These are phyloP conservation scores for Haplosporangium sp. DNA, from an alignment of 371 early-diverging fungal genomes.

Conservation along the genomic window DNA sequence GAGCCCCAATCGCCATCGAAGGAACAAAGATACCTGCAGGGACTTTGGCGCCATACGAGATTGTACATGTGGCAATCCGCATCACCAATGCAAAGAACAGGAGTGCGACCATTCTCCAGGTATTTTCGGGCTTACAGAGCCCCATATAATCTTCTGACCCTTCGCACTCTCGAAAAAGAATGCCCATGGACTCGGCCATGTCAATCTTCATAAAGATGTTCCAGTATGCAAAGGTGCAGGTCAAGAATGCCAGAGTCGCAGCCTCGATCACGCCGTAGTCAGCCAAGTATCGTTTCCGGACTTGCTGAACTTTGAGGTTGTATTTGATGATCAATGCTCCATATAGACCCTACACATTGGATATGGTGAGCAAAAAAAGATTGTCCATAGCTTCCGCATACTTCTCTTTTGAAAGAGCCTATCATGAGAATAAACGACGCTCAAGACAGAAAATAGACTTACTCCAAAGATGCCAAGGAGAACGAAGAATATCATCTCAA, in stretches of 20 bases:
- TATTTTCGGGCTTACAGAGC: constrained; percentile 71
- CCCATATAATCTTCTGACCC: constrained; percentile 66
- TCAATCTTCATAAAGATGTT: constrained; percentile 81
- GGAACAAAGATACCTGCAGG: constrained; percentile 96
- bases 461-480: constrained; percentile 88
- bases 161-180: constrained; percentile 87
- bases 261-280: constrained; percentile 79
- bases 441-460: constrained; percentile 37
- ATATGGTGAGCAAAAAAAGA: constrained; percentile 13
- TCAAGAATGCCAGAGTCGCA: constrained; percentile 74
- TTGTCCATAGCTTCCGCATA: too few species aligned
- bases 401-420: too few species aligned
- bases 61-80: constrained; percentile 72
- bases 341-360: constrained; percentile 75
- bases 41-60: constrained; percentile 82
- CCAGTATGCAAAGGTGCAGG: constrained; percentile 79
- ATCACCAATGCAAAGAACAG: constrained; percentile 75
- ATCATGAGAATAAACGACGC: too few species aligned
- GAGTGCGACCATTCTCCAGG: constrained; percentile 61
- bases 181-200: constrained; percentile 80
- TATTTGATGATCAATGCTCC: constrained; percentile 84
- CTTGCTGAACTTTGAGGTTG: constrained; percentile 74
- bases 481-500: constrained; percentile 87
- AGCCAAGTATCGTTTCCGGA: constrained; percentile 66
- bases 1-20: constrained; percentile 91